Evolutionary conservation across 345 rosid genomes (phyloP).

Genomic region (Fremontodendron californicum): DNA sequence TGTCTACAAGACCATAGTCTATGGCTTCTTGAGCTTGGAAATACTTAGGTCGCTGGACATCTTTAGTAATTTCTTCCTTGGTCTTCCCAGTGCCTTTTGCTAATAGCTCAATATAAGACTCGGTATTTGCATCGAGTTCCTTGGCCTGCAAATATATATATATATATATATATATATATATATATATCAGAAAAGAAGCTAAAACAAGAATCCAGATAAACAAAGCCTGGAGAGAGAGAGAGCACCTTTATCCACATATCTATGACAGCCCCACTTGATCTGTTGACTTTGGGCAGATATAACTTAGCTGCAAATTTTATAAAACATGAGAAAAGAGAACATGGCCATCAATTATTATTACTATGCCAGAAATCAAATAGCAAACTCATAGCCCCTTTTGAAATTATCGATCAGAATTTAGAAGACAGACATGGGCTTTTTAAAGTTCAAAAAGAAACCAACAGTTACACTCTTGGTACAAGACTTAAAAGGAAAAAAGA

Average conservation of each 20-base stretch:
- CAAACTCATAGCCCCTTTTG: neutral
- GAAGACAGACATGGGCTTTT: neutral
- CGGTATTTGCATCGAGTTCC: constrained; percentile 73
- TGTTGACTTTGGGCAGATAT: constrained; percentile 65
- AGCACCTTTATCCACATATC: constrained; percentile 91
- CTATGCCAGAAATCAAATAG: neutral
- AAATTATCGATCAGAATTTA: neutral
- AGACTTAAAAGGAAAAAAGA: neutral
- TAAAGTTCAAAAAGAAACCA: neutral
- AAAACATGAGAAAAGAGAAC: constrained; percentile 1
- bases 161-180: too few species aligned
- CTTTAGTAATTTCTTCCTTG: constrained; percentile 70
- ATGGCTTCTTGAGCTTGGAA: constrained; percentile 66
- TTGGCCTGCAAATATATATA: constrained; percentile 71
- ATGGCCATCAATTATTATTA: neutral
- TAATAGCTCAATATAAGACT: constrained; percentile 61
- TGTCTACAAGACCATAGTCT: constrained; percentile 87
- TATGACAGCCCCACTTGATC: constrained; percentile 72
- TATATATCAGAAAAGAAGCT: constrained; percentile 7
- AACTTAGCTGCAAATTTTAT: constrained; percentile 58
- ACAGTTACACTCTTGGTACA: neutral
- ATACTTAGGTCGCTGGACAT: constrained; percentile 65
- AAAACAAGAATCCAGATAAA: too few species aligned
- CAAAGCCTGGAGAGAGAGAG: neutral
- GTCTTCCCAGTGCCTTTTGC: constrained; percentile 76